Evolutionary conservation across 176 grass and related monocot species (phyloP).

Genomic region (Zoysia japonica): DNA sequence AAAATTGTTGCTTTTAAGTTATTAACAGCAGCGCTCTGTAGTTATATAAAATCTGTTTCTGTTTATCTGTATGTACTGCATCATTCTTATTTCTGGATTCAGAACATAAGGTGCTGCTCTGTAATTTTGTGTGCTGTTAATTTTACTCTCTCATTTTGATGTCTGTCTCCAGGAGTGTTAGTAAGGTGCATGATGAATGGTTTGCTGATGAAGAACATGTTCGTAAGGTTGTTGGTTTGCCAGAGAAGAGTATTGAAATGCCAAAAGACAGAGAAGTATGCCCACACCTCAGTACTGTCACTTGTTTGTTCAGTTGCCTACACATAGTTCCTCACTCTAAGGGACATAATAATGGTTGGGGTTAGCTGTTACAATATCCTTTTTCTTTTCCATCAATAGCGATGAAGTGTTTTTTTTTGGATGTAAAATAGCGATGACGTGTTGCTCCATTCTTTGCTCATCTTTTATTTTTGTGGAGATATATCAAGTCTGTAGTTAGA

Average conservation of each 20-base stretch:
- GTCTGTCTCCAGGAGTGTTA: constrained; percentile 74
- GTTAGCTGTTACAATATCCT: too few species aligned
- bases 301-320: constrained; percentile 33
- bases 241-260: constrained; percentile 60
- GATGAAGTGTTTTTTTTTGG: too few species aligned
- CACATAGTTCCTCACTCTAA: not conserved
- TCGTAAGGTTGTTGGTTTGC: constrained; percentile 87
- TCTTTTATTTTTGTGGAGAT: too few species aligned
- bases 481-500: not conserved
- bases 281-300: constrained; percentile 34
- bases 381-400: too few species aligned
- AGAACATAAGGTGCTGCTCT: constrained; percentile 10
- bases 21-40: not conserved
- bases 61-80: not conserved
- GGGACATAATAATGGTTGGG: not conserved
- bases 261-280: constrained; percentile 84
- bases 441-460: too few species aligned
- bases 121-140: constrained; percentile 14
- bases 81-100: constrained; percentile 21
- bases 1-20: too few species aligned
- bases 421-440: too few species aligned
- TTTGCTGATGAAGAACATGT: constrained; percentile 96
- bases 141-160: constrained; percentile 31
- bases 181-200: constrained; percentile 99
- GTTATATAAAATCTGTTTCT: constrained; percentile 14